Percentiles rank a stretch among this genome's conserved stretches.
These are phyloP conservation scores for Nemania bipapillata DNA, from an alignment of 2,329 filamentous ascomycete genomes.

Conservation along the genomic window DNA sequence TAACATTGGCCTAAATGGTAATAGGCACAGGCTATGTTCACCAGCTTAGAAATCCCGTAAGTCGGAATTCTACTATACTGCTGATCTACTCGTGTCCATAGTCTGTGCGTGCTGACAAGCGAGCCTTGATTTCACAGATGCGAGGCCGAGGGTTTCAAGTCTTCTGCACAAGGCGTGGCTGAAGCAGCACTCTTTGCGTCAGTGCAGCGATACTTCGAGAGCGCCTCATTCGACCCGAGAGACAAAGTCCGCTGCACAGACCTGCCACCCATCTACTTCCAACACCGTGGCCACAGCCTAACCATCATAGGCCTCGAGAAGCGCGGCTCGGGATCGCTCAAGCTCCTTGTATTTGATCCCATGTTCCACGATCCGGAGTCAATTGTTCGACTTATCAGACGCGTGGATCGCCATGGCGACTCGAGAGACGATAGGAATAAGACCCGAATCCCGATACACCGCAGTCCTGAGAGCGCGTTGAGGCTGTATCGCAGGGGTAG, in stretches of 20 bases:
- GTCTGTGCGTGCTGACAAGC: conserved; percentile 3
- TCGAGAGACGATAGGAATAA: conserved; percentile 40
- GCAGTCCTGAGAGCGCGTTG: conserved; percentile 66
- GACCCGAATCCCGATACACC: conserved; percentile 52
- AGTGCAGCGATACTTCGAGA: conserved; percentile 79
- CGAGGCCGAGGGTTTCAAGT: conserved; percentile 69
- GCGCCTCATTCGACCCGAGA: conserved; percentile 60
- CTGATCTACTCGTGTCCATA: neutral
- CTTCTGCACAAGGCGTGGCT: conserved; percentile 59
- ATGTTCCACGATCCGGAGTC: conserved; percentile 76
- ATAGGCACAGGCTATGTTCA: conserved; percentile 82
- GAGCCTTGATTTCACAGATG: conserved; percentile 58
- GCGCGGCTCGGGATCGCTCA: conserved; percentile 69
- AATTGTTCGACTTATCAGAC: conserved; percentile 69
- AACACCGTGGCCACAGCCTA: conserved; percentile 88
- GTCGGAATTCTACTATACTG: conserved; percentile 44
- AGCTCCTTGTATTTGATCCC: conserved; percentile 88
- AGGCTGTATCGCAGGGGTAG: conserved; percentile 78
- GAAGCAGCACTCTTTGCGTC: conserved; percentile 70
- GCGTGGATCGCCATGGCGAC: neutral
- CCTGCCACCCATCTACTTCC: conserved; percentile 87
- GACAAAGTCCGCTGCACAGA: conserved; percentile 76
- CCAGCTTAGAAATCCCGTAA: conserved; percentile 73
- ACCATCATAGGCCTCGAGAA: conserved; percentile 88
- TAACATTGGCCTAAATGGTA: neutral